A percentile compares a stretch with the other conserved stretches of the same genome.
phyloP scores from a whole-genome alignment of 352 stramenopile species.

The Globisporangium cystogenes region DNA sequence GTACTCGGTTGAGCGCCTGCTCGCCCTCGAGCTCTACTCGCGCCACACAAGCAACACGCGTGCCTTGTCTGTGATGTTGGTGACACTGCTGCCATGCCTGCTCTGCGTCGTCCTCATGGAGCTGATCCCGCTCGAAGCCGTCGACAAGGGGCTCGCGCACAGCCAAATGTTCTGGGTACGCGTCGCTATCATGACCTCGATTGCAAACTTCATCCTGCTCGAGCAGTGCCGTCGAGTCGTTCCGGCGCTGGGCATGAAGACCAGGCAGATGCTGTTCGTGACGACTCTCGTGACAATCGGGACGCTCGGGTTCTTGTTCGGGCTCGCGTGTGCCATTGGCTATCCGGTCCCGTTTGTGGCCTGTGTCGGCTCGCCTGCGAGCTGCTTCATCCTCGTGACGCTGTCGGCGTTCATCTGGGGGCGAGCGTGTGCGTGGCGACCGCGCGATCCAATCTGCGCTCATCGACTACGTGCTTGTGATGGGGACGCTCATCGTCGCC shows the following conservation, averaged over 20 bases:
- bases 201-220: background rate
- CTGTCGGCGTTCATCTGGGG: background rate
- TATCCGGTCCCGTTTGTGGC: too few species aligned
- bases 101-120: background rate
- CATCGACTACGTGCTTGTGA: background rate
- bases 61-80: background rate
- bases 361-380: background rate
- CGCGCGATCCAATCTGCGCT: background rate
- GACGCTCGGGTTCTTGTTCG: too few species aligned
- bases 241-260: too few species aligned
- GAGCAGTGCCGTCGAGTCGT: constrained; percentile 1
- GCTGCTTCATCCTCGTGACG: background rate
- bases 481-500: background rate
- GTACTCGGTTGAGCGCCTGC: constrained; percentile 4
- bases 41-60: background rate
- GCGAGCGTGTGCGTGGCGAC: background rate
- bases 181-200: background rate
- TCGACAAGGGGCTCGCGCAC: background rate
- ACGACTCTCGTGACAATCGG: too few species aligned
- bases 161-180: constrained; percentile 4
- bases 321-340: too few species aligned
- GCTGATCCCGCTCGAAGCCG: constrained; percentile 2
- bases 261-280: too few species aligned
- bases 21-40: background rate
- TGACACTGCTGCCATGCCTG: background rate